phyloP scores from a whole-genome alignment of 1,284 basidiomycete species.

The Puccinia brachypodii region DNA sequence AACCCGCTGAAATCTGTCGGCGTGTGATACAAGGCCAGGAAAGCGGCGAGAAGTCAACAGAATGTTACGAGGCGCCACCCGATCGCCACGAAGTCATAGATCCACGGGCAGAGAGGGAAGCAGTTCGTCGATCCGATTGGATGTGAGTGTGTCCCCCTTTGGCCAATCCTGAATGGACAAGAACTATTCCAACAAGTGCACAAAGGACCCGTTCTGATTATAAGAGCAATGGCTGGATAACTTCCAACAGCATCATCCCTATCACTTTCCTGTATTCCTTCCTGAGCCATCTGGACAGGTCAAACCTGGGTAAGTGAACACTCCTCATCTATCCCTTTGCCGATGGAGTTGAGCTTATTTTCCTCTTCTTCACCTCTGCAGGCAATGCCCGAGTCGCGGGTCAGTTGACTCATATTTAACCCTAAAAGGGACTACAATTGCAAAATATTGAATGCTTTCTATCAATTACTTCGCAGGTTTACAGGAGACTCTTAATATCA shows the following conservation, averaged over 20 bases:
- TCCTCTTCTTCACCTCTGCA: background rate
- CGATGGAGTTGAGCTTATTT: background rate
- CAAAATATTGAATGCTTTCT: background rate
- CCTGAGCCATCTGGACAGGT: slow-evolving; percentile 46
- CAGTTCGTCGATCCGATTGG: slow-evolving; percentile 13
- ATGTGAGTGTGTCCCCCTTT: slow-evolving; percentile 10
- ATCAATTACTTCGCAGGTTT: slow-evolving; percentile 1
- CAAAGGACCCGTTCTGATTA: background rate
- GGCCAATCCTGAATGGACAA: background rate
- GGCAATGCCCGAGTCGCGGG: slow-evolving; percentile 46
- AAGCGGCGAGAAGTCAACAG: background rate
- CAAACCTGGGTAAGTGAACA: slow-evolving; percentile 30
- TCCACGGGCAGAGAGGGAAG: background rate
- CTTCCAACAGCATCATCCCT: slow-evolving; percentile 18
- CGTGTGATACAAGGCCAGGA: slow-evolving; percentile 13
- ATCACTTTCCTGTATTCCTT: slow-evolving; percentile 34
- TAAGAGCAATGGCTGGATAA: background rate
- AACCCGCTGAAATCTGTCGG: too few relatives aligned
- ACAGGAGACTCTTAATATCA: slow-evolving; percentile 32
- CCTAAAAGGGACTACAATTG: background rate
- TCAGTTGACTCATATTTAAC: background rate
- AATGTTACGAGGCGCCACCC: background rate
- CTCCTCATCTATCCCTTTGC: background rate
- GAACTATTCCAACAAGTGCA: background rate
- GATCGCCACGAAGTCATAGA: background rate